phyloP scores from a whole-genome alignment of 352 stramenopile genomes.

The Elongisporangium anandrum region DNA sequence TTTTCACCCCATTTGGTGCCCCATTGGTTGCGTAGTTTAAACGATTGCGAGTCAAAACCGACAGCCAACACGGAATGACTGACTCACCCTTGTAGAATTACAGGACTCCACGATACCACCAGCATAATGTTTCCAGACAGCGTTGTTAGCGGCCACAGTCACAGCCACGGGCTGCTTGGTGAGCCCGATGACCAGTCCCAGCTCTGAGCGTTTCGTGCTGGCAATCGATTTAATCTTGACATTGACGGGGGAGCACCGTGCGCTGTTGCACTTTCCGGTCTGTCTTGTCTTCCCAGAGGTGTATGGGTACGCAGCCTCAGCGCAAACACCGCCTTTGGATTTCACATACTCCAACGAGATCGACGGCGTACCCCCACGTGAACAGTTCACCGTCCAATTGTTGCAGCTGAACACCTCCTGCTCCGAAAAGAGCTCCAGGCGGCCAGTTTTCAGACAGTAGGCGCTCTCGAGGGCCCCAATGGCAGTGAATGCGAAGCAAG shows the following conservation, averaged over 20 bases:
- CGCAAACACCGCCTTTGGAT: conserved; percentile 69
- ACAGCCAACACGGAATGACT: conserved; percentile 97
- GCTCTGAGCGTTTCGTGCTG: conserved; percentile 68
- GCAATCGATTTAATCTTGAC: conserved; percentile 46
- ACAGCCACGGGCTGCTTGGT: conserved; percentile 91
- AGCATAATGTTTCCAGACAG: conserved; percentile 97
- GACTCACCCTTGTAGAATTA: conserved; percentile 71
- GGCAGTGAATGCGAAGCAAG: conserved; percentile 97
- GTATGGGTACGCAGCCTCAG: conserved; percentile 71
- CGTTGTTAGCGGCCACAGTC: conserved; percentile 93
- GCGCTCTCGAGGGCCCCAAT: conserved; percentile 90
- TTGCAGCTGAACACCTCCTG: conserved; percentile 90
- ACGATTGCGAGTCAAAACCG: conserved; percentile 86
- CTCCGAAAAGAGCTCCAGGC: conserved; percentile 76
- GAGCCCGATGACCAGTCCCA: conserved; percentile 84
- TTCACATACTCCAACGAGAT: conserved; percentile 90
- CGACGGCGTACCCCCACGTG: conserved; percentile 87
- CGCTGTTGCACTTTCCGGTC: conserved; percentile 20
- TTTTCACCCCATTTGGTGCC: conserved; percentile 89
- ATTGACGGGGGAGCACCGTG: conserved; percentile 23
- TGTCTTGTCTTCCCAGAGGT: conserved; percentile 33
- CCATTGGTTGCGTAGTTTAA: conserved; percentile 99
- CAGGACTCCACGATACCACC: conserved; percentile 84
- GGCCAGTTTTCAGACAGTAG: conserved; percentile 69
- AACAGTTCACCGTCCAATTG: conserved; percentile 86